These are phyloP conservation scores for Nicotiana sylvestris DNA, from an alignment of 257 asterid genomes.

Conservation along the genomic window DNA sequence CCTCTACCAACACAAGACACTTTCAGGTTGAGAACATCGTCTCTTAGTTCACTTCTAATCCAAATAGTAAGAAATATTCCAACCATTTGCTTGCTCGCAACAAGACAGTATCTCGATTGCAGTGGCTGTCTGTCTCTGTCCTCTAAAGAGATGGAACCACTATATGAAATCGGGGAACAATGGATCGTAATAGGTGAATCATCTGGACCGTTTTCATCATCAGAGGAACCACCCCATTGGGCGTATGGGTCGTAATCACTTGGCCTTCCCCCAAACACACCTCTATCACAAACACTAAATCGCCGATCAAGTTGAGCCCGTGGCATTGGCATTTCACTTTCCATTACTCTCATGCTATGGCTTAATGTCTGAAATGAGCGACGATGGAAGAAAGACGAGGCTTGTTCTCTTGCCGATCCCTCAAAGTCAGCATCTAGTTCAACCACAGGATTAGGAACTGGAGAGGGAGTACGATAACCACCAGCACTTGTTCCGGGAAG, in stretches of 20 bases:
- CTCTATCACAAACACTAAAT: slow-evolving; percentile 80
- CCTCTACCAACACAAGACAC: slow-evolving; percentile 98
- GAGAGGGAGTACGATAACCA: slow-evolving; percentile 64
- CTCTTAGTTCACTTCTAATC: slow-evolving; percentile 74
- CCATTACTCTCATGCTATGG: slow-evolving; percentile 77
- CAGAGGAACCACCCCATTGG: slow-evolving; percentile 58
- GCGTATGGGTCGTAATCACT: slow-evolving; percentile 54
- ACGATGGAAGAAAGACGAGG: slow-evolving; percentile 58
- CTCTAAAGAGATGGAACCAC: slow-evolving; percentile 41
- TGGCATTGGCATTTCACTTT: slow-evolving; percentile 43
- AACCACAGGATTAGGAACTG: slow-evolving; percentile 67
- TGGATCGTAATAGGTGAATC: slow-evolving; percentile 47
- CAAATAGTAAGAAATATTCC: slow-evolving; percentile 89
- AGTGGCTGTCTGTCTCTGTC: slow-evolving; percentile 45
- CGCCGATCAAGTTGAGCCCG: slow-evolving; percentile 74
- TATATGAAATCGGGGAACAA: slow-evolving; percentile 47
- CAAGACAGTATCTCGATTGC: slow-evolving; percentile 69
- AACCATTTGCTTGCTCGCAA: slow-evolving; percentile 97
- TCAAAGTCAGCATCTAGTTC: slow-evolving; percentile 89
- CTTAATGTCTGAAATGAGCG: slow-evolving; percentile 69
- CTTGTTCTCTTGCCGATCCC: slow-evolving; percentile 45
- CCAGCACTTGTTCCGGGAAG: slow-evolving; percentile 64
- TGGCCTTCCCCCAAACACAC: slow-evolving; percentile 47
- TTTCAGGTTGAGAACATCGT: slow-evolving; percentile 67
- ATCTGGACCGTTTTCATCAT: slow-evolving; percentile 55